Conservation (phyloP, 345 rosid genomes). For the Hevea brasiliensis region DNA sequence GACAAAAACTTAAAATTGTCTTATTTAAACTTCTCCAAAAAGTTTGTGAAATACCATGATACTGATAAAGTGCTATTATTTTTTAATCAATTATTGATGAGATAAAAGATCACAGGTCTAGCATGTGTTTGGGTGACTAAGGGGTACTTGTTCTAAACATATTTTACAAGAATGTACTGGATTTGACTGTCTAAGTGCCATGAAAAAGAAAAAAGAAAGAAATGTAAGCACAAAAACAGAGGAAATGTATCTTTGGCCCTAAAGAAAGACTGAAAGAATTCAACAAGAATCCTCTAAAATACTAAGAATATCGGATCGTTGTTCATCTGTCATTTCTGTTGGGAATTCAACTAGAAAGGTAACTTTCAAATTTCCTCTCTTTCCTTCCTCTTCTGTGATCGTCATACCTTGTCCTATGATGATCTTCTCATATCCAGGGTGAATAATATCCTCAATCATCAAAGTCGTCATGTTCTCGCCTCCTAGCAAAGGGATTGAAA, state of each 20-base stretch:
- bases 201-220: neutral
- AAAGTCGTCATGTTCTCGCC: slow-evolving; percentile 42
- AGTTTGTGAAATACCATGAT: no score
- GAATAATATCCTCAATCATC: slow-evolving; percentile 45
- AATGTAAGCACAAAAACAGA: neutral
- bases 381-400: slow-evolving; percentile 41
- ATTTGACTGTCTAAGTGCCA: neutral
- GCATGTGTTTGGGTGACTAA: neutral
- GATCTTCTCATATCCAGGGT: slow-evolving; percentile 54
- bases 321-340: slow-evolving; percentile 44
- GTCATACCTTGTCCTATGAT: slow-evolving; percentile 75
- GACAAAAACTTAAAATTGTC: no score
- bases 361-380: slow-evolving; percentile 44
- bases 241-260: neutral
- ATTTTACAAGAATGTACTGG: slow-evolving; percentile 6
- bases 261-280: slow-evolving; percentile 4
- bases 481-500: slow-evolving; percentile 57
- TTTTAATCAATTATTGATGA: neutral
- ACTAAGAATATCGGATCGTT: slow-evolving; percentile 39
- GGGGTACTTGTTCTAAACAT: neutral
- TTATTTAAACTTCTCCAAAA: no score
- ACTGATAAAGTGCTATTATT: neutral
- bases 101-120: neutral
- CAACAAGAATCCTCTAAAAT: slow-evolving; percentile 51
- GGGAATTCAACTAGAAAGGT: slow-evolving; percentile 40